phyloP scores from a whole-genome alignment of 2,329 filamentous ascomycete species.

The Aspergillus niger region DNA sequence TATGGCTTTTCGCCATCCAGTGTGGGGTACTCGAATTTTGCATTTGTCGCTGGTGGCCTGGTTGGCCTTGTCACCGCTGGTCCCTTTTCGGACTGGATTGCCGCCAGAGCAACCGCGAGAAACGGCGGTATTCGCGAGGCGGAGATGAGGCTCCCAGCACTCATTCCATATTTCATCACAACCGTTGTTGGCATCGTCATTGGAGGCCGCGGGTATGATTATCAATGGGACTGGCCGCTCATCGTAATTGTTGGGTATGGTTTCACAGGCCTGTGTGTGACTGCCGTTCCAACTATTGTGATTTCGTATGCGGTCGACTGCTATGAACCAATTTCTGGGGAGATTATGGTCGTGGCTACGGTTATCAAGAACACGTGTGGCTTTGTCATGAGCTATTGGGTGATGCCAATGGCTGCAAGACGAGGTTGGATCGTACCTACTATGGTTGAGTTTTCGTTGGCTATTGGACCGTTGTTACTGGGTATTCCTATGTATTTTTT shows the following conservation, averaged over 20 bases:
- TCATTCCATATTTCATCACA: conserved; percentile 7
- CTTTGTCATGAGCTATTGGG: conserved; percentile 11
- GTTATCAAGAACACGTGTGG: conserved; percentile 12
- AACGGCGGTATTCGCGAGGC: conserved; percentile 11
- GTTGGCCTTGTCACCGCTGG: conserved; percentile 7
- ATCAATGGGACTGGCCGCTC: conserved; percentile 6
- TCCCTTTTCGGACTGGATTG: conserved; percentile 11
- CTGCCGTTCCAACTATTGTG: conserved; percentile 7
- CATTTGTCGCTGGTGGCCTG: conserved; percentile 2
- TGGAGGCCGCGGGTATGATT: conserved; percentile 1
- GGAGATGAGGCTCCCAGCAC: conserved; percentile 11
- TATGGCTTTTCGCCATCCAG: conserved; percentile 1
- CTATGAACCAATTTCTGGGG: conserved; percentile 9
- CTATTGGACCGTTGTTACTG: conserved; percentile 1
- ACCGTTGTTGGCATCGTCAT: conserved; percentile 4
- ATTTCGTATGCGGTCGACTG: conserved; percentile 10
- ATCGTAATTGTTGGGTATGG: conserved; percentile 11
- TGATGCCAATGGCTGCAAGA: neutral
- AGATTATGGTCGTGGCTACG: conserved; percentile 11
- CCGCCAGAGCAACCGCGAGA: neutral
- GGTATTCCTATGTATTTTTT: conserved; percentile 10
- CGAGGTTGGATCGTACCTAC: neutral
- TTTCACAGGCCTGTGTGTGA: conserved; percentile 5
- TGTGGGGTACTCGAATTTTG: conserved; percentile 11
- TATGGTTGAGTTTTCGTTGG: conserved; percentile 8